Evolutionary conservation across 768 basidiomycete species (phyloP).

Genomic region (Tephrocybe rancida): DNA sequence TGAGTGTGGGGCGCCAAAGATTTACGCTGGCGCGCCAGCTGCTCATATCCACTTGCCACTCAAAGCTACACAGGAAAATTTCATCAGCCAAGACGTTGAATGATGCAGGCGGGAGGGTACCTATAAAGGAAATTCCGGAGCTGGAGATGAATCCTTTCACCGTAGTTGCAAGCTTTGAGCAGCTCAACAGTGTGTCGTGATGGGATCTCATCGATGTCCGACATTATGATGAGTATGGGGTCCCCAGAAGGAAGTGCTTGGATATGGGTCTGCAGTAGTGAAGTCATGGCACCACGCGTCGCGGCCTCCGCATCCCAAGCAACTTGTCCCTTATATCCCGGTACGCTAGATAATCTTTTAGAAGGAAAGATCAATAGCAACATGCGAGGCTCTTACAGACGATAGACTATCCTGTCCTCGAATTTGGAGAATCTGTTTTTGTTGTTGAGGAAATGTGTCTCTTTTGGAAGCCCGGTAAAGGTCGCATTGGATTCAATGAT

Average conservation of each 20-base stretch:
- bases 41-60: constrained; percentile 56
- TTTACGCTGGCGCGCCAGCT: constrained; percentile 62
- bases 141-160: constrained; percentile 56
- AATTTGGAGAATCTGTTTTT: constrained; percentile 50
- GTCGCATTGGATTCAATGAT: constrained; percentile 64
- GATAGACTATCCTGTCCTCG: constrained; percentile 54
- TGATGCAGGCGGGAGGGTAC: constrained; percentile 28
- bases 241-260: constrained; percentile 28
- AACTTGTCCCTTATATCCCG: constrained; percentile 43
- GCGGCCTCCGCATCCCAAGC: constrained; percentile 54
- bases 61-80: constrained; percentile 37
- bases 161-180: constrained; percentile 55
- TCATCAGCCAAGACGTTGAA: neutral
- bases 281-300: constrained; percentile 52
- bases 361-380: neutral
- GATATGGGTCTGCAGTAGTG: constrained; percentile 41
- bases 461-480: constrained; percentile 62
- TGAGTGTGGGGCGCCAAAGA: constrained; percentile 41
- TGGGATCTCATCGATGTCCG: constrained; percentile 67
- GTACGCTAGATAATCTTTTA: constrained; percentile 33
- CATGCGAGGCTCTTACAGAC: constrained; percentile 35
- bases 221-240: constrained; percentile 54
- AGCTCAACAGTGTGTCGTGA: constrained; percentile 51
- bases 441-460: constrained; percentile 49
- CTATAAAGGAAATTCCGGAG: constrained; percentile 64